Evolutionary conservation across 768 basidiomycete genomes (phyloP).

Genomic region (Psilocybe tampanensis): DNA sequence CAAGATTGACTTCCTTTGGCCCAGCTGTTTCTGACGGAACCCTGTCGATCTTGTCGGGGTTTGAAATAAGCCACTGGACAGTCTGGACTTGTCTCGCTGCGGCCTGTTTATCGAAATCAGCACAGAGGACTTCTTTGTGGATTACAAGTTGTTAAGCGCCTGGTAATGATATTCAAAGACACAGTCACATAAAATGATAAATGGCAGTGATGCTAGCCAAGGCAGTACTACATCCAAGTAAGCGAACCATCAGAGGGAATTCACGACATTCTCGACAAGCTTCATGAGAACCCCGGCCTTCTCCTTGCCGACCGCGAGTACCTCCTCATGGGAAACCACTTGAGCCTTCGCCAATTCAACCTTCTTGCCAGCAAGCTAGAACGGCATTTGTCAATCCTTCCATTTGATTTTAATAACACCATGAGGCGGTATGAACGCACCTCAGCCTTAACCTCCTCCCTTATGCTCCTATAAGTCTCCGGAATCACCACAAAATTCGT

Average conservation of each 20-base stretch:
- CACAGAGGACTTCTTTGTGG: too few species aligned
- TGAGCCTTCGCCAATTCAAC: constrained; percentile 41
- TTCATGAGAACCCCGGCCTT: constrained; percentile 75
- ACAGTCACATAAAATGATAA: too few species aligned
- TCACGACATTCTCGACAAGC: constrained; percentile 69
- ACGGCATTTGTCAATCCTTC: constrained; percentile 2
- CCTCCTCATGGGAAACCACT: constrained; percentile 80
- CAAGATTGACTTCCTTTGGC: too few species aligned
- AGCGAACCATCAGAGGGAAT: constrained; percentile 15
- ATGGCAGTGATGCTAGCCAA: too few species aligned
- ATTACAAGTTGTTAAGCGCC: too few species aligned
- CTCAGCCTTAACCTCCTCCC: constrained; percentile 78
- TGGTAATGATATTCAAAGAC: too few species aligned
- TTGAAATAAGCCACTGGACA: too few species aligned
- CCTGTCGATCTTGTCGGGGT: too few species aligned
- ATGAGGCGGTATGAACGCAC: constrained; percentile 37
- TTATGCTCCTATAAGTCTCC: constrained; percentile 64
- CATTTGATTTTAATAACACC: background rate
- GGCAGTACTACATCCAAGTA: background rate
- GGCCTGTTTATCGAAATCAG: too few species aligned
- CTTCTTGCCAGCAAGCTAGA: constrained; percentile 62
- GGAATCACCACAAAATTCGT: constrained; percentile 86
- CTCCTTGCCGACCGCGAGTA: constrained; percentile 61
- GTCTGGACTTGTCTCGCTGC: too few species aligned
- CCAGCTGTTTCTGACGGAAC: too few species aligned